Conservation (phyloP, 768 basidiomycete species). For the Scleroderma citrinum region DNA sequence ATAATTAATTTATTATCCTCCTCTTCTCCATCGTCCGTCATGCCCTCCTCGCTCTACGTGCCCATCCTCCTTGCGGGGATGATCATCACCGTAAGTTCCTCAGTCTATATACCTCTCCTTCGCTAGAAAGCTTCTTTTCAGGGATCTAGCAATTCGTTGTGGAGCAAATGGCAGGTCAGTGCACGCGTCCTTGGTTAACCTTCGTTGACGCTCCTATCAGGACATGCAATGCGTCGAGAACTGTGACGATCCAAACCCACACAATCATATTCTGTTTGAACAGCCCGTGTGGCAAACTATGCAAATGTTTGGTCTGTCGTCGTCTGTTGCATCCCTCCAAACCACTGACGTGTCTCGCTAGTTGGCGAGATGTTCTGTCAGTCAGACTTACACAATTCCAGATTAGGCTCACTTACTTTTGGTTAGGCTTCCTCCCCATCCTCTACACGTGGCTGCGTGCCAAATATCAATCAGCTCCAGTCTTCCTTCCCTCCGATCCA, state of each 20-base stretch:
- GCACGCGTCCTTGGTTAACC: neutral
- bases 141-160: slow-evolving; percentile 78
- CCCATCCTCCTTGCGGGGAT: slow-evolving; percentile 85
- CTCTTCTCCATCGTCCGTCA: slow-evolving; percentile 24
- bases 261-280: slow-evolving; percentile 70
- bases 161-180: slow-evolving; percentile 77
- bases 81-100: slow-evolving; percentile 69
- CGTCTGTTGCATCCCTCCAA: slow-evolving; percentile 9
- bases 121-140: slow-evolving; percentile 19
- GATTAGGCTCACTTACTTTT: slow-evolving; percentile 8
- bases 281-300: slow-evolving; percentile 93
- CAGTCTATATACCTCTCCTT: too few species aligned
- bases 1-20: slow-evolving; percentile 5
- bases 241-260: slow-evolving; percentile 62
- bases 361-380: slow-evolving; percentile 93
- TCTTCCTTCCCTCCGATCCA: slow-evolving; percentile 51
- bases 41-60: slow-evolving; percentile 65
- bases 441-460: slow-evolving; percentile 60
- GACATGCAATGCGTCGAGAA: slow-evolving; percentile 99
- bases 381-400: slow-evolving; percentile 27
- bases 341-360: slow-evolving; percentile 38
- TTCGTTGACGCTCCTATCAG: slow-evolving; percentile 28
- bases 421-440: slow-evolving; percentile 77
- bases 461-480: slow-evolving; percentile 39
- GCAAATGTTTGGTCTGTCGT: slow-evolving; percentile 79